Percentiles rank a stretch among this genome's conserved stretches.
Conservation (phyloP, 805 yeast genomes). For the Schizosaccharomyces japonicus region DNA sequence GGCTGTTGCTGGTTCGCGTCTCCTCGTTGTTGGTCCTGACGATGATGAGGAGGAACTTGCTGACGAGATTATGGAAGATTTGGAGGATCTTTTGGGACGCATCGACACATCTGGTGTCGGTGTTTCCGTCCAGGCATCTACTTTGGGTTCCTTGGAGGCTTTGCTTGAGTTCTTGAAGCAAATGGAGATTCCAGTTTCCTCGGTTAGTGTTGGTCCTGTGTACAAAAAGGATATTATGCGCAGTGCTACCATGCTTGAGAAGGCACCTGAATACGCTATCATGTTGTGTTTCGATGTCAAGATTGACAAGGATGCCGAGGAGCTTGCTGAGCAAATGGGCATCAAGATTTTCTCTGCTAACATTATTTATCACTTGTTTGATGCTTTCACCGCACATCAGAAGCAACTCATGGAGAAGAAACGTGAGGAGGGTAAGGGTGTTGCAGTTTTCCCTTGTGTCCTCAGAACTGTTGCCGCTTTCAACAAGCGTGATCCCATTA, state of each 20-base stretch:
- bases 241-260: constrained; percentile 88
- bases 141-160: constrained; percentile 95
- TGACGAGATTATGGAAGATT: constrained; percentile 98
- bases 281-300: constrained; percentile 97
- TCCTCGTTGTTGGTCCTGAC: constrained; percentile 82
- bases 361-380: constrained; percentile 87
- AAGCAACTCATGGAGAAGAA: constrained; percentile 65
- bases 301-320: constrained; percentile 94
- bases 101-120: constrained; percentile 91
- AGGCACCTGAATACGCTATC: constrained; percentile 85
- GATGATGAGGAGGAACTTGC: constrained; percentile 92
- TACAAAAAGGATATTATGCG: constrained; percentile 95
- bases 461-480: constrained; percentile 84
- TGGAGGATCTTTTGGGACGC: constrained; percentile 79
- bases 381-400: constrained; percentile 82
- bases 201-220: constrained; percentile 94
- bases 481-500: constrained; percentile 97
- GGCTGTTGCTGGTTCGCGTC: constrained; percentile 96
- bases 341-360: constrained; percentile 86
- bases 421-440: constrained; percentile 66
- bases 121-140: constrained; percentile 95
- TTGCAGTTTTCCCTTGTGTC: constrained; percentile 87
- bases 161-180: constrained; percentile 86
- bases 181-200: constrained; percentile 98
- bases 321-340: constrained; percentile 82